Base-by-base conservation (phyloP, 1,284 basidiomycete genomes). In the Tilletia walkeri region DNA sequence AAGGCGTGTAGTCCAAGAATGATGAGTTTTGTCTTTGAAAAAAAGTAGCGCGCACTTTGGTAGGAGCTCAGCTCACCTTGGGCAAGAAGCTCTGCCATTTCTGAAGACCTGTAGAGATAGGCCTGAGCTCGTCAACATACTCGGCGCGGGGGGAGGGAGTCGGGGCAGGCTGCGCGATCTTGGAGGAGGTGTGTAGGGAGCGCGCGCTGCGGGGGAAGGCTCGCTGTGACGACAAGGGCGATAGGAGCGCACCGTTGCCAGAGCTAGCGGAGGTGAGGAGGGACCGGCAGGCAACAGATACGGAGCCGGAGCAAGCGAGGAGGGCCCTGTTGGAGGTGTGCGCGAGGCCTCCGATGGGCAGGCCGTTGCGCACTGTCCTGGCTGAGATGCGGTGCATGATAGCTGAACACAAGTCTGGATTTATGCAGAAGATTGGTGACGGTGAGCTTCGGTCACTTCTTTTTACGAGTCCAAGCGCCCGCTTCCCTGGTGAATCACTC, bases 11-110 rank as follows among this genome's bases (percentile, higher is more conserved):
- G 24, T 30, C 24, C 24, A 30, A 30, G 24, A 1, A 30, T 30
- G 24, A 30, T 30, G 24, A 30, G 24, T 30, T 30, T 2, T 30
- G 24, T 30, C 24, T 30, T 30, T 30, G 24, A 30, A 30, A 30
- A 30, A 30, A 30, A 30, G 24, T 30, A 30, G 24, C 24, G 24
- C 24, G 24, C 24, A 30, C 24, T 30, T 30, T 30, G 24, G 24
- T 30, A 30, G 24, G 24, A 30, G 24, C 16, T 45, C 41, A 14
- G 4, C 69, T 50, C 48, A 72, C 77, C 72, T 80, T 80, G 48
- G 79, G 79, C 41, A 80, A 72, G 72, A 78, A 80, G 72, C 76
- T 80, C 69, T 67, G 72, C 79, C 79, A 80, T 71, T 79, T 76
- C 69, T 79, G 72, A 12, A 80, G 72, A 38, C 78, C 79, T 1